A percentile compares a stretch with the other conserved stretches of the same genome.
These are phyloP conservation scores for Takashimella koratensis DNA, from an alignment of 1,284 basidiomycete species.

Conservation along the genomic window DNA sequence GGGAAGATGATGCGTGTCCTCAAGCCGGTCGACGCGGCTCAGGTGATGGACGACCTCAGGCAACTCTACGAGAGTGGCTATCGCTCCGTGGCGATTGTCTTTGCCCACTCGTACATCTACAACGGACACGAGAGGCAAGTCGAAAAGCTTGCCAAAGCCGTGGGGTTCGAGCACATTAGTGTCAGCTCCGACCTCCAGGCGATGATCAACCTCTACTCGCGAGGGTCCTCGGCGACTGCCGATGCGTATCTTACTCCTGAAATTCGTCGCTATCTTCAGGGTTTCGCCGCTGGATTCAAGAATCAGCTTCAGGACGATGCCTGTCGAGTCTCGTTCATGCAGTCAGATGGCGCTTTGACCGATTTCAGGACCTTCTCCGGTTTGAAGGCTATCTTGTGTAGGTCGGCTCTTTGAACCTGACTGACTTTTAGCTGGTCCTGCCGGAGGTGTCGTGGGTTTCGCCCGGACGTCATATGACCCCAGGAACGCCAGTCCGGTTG, in stretches of 20 bases:
- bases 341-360: slow-evolving; percentile 38
- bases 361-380: slow-evolving; percentile 5
- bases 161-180: slow-evolving; percentile 12
- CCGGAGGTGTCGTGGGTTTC: slow-evolving; percentile 51
- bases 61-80: slow-evolving; percentile 20
- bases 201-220: slow-evolving; percentile 42
- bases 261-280: slow-evolving; percentile 39
- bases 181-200: slow-evolving; percentile 8
- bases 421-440: slow-evolving; percentile 50
- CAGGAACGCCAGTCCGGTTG: slow-evolving; percentile 30
- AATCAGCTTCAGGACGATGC: slow-evolving; percentile 4
- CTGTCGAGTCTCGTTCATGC: slow-evolving; percentile 36
- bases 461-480: slow-evolving; percentile 46
- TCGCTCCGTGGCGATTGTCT: slow-evolving; percentile 23
- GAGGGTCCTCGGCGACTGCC: slow-evolving; percentile 48
- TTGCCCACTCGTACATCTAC: slow-evolving; percentile 22
- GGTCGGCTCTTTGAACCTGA: too few species aligned
- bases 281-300: slow-evolving; percentile 28
- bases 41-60: slow-evolving; percentile 10
- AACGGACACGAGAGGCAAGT: slow-evolving; percentile 8
- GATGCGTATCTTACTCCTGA: slow-evolving; percentile 52
- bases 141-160: slow-evolving; percentile 6
- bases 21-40: background rate
- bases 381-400: slow-evolving; percentile 8
- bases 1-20: background rate